These are phyloP conservation scores for Prunus campanulata DNA, from an alignment of 306 rosid species.

Conservation along the genomic window DNA sequence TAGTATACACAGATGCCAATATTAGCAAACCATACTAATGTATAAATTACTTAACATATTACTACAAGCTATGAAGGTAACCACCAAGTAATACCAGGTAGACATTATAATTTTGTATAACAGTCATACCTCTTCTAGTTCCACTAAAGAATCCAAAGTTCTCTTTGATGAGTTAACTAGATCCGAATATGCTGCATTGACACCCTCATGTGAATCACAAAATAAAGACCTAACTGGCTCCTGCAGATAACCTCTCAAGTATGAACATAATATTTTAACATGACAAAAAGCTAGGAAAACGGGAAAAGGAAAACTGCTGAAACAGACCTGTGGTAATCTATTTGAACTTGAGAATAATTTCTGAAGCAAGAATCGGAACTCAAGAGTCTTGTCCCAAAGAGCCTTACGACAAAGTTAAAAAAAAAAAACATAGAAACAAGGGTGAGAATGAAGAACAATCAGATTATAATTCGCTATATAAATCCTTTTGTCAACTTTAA, in stretches of 20 bases:
- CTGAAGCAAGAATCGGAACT: slow-evolving; percentile 78
- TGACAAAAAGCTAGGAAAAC: slow-evolving; percentile 10
- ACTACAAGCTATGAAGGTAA: background rate
- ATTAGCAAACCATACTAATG: background rate
- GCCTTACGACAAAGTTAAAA: slow-evolving; percentile 34
- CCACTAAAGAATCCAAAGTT: slow-evolving; percentile 72
- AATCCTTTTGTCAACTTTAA: background rate
- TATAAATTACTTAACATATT: background rate
- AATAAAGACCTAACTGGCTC: slow-evolving; percentile 62
- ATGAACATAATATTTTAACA: slow-evolving; percentile 14
- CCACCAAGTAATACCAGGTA: background rate
- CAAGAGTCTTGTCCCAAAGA: slow-evolving; percentile 89
- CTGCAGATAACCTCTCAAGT: slow-evolving; percentile 44
- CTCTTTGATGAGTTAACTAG: slow-evolving; percentile 64
- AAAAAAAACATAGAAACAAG: background rate
- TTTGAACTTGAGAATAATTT: slow-evolving; percentile 77
- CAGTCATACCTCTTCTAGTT: slow-evolving; percentile 65
- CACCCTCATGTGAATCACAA: slow-evolving; percentile 54
- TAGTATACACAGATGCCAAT: background rate
- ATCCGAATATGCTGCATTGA: slow-evolving; percentile 57
- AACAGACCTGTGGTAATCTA: slow-evolving; percentile 79
- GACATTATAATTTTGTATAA: slow-evolving; percentile 12
- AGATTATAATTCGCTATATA: background rate
- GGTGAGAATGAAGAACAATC: background rate
- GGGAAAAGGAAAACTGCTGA: slow-evolving; percentile 6